phyloP scores from a whole-genome alignment of 345 rosid species.

The Heritiera littoralis region DNA sequence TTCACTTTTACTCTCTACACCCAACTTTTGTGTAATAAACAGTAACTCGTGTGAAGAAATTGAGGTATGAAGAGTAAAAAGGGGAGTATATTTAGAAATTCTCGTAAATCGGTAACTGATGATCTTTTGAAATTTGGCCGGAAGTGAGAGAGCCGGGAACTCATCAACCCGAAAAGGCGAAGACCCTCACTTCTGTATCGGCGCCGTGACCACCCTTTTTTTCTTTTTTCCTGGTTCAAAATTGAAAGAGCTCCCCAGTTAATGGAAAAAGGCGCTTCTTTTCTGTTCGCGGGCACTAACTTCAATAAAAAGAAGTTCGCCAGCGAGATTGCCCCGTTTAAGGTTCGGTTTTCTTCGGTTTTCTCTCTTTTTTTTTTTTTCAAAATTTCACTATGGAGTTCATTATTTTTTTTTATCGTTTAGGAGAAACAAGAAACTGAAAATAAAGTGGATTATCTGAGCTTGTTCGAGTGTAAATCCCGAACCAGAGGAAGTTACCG shows the following conservation, averaged over 20 bases:
- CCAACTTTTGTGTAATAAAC: too few relatives aligned
- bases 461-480: conserved; percentile 41
- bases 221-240: too few relatives aligned
- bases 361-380: not conserved
- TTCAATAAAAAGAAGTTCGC: conserved; percentile 68
- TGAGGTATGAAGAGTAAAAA: too few relatives aligned
- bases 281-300: conserved; percentile 73
- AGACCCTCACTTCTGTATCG: not conserved
- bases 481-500: conserved; percentile 32
- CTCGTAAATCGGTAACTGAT: too few relatives aligned
- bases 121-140: not conserved
- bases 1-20: too few relatives aligned
- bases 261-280: conserved; percentile 68
- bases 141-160: not conserved
- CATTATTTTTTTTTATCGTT: not conserved
- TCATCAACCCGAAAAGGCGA: not conserved
- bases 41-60: too few relatives aligned
- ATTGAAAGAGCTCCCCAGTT: not conserved
- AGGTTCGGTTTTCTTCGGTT: conserved; percentile 40
- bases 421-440: conserved; percentile 45
- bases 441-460: conserved; percentile 32
- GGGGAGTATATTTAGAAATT: too few relatives aligned
- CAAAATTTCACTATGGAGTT: not conserved
- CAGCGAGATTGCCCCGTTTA: conserved; percentile 57
- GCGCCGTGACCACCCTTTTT: not conserved